Conservation (phyloP, 495 filamentous ascomycete genomes). For the Aspergillus saccharolyticus region DNA sequence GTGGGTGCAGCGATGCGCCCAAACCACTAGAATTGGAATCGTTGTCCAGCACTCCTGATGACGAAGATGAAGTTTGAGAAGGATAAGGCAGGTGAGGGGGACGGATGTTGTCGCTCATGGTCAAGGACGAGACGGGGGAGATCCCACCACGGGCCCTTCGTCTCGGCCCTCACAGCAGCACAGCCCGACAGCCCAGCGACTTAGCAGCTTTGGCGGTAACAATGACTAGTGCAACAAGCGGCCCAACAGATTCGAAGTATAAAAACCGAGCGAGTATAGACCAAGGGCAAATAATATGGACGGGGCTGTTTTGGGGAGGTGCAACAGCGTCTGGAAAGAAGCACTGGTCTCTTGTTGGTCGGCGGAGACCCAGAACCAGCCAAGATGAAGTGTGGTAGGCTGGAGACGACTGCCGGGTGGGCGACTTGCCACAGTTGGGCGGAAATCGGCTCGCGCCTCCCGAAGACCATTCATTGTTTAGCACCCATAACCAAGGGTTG, state of each 20-base stretch:
- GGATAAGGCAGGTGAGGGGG: constrained; percentile 18
- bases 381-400: constrained; percentile 32
- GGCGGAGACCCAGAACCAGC: constrained; percentile 13
- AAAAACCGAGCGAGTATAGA: background rate
- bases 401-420: constrained; percentile 30
- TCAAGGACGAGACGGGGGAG: constrained; percentile 9
- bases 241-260: background rate
- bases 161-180: constrained; percentile 13
- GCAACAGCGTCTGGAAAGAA: constrained; percentile 8
- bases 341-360: constrained; percentile 6
- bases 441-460: constrained; percentile 12
- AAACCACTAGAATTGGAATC: constrained; percentile 17
- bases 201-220: constrained; percentile 1
- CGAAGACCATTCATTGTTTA: background rate
- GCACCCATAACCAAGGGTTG: background rate
- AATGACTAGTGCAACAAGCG: background rate
- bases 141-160: constrained; percentile 10
- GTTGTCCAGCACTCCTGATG: constrained; percentile 21
- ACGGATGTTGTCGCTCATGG: constrained; percentile 28
- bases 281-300: background rate
- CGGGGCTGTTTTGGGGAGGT: constrained; percentile 1
- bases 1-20: constrained; percentile 17
- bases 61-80: constrained; percentile 15
- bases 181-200: background rate
- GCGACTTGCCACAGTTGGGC: constrained; percentile 14